Percentiles rank a stretch among this genome's conserved stretches.
Conservation (phyloP, 768 basidiomycete species). For the Rhodotorula paludigena region DNA sequence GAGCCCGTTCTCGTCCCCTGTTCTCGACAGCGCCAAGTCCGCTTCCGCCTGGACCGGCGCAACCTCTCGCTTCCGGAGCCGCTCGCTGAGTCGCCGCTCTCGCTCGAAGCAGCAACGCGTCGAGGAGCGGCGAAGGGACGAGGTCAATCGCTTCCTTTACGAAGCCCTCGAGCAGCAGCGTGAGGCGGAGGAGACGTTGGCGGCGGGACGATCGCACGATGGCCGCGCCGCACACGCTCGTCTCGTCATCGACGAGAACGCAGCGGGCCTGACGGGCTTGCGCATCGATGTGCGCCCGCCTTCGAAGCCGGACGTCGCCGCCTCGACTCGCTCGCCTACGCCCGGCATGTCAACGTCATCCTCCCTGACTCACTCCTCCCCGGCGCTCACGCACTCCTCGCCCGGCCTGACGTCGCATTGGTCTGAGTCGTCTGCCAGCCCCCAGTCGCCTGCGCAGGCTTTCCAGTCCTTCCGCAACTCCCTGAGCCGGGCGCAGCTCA, state of each 20-base stretch:
- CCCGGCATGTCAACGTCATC: not conserved
- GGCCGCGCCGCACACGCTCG: not conserved
- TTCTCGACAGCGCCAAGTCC: not conserved
- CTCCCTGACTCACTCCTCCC: not conserved
- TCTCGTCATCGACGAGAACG: not conserved
- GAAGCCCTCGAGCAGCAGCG: conserved; percentile 4
- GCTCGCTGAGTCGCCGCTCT: not conserved
- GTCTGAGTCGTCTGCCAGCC: conserved; percentile 7
- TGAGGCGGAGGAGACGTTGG: not conserved
- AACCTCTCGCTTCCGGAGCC: not conserved
- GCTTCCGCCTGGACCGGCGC: not conserved
- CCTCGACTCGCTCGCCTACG: not conserved
- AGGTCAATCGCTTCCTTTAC: conserved; percentile 2
- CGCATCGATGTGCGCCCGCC: too few species aligned
- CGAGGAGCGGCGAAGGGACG: not conserved
- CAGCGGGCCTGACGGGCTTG: conserved; percentile 8
- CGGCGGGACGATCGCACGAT: not conserved
- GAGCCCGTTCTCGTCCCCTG: too few species aligned
- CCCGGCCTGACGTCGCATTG: conserved; percentile 11
- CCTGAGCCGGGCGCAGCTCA: conserved; percentile 1
- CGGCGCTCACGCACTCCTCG: not conserved
- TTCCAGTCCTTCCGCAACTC: conserved; percentile 34
- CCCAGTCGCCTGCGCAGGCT: not conserved
- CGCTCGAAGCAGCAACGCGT: not conserved
- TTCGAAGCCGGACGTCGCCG: too few species aligned